These are phyloP conservation scores for Withania somnifera DNA, from an alignment of 305 asterid genomes.

Conservation along the genomic window DNA sequence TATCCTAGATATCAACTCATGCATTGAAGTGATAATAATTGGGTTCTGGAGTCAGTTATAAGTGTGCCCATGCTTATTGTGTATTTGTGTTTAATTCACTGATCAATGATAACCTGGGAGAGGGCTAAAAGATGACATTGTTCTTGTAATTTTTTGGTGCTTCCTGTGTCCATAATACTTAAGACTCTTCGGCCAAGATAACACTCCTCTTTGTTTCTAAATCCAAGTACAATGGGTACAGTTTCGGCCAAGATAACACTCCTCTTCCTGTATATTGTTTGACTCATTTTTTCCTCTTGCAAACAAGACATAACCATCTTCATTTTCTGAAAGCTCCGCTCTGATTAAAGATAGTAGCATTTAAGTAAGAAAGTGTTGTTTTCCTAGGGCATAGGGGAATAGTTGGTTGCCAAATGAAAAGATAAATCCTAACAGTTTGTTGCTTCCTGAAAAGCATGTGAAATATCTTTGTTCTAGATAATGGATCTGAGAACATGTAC, in stretches of 20 bases:
- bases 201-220: neutral
- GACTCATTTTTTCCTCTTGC: neutral
- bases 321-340: neutral
- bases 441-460: neutral
- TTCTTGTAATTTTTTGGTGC: neutral
- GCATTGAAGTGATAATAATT: neutral
- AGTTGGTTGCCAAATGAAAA: neutral
- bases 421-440: neutral
- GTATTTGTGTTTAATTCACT: neutral
- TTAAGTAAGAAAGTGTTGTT: neutral
- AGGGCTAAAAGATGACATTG: neutral
- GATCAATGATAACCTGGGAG: neutral
- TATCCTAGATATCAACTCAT: conserved; percentile 1
- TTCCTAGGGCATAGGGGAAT: neutral
- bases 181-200: neutral
- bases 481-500: neutral
- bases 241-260: too few species aligned
- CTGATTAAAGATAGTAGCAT: neutral
- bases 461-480: neutral
- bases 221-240: neutral
- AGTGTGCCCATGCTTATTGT: neutral
- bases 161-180: neutral
- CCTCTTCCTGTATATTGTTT: neutral
- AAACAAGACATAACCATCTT: neutral
- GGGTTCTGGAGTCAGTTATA: neutral